Evolutionary conservation across 2,329 filamentous ascomycete genomes (phyloP), one percentile per base, ranked within the genome.

Genomic region (Harringtonia aguacate): DNA sequence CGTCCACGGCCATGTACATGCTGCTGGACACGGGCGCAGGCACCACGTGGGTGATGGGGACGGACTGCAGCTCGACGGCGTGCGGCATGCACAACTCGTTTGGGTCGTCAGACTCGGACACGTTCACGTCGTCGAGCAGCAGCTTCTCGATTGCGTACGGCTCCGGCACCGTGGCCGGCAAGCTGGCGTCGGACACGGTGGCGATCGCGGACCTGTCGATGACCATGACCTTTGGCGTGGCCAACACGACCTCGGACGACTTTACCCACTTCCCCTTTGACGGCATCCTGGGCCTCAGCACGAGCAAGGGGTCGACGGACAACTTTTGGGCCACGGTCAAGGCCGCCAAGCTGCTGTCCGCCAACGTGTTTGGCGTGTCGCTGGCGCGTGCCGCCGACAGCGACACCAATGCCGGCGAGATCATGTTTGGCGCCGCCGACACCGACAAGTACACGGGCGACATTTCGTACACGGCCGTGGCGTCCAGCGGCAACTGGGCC

Each of bases 21-120:
- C 68, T 83, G 22, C 62, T 83, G 46, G 79, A 84, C 56, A 81
- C 79, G 8, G 79, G 79, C 22, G 77, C 79, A 33, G 75, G 75
- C 20, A 86, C 85, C 46, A 87, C 81, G 13, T 95, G 88, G 88
- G 77, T 94, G 18, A 92, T 92, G 77, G 76, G 81, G 27, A 68
- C 77, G 15, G 65, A 71, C 44, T 95, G 88, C 65, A 69, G 60
- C 15, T 77, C 77, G 4, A 61, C 69, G 21, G 75, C 85, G 5
- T 95, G 88, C 59, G 58, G 63, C 27, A 67, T 70, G 52, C 88
- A 94, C 59, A 78, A 78, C 54, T 77, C 73, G 0, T 90, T 86
- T 56, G 82, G 83, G 14, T 57, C 71, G 4, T 61, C 66, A 4
- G 74, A 83, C 50, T 94, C 87, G 4, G 72, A 65, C 39, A 79